phyloP scores from a whole-genome alignment of 2,329 filamentous ascomycete genomes.

The Sphaerulina populicola region DNA sequence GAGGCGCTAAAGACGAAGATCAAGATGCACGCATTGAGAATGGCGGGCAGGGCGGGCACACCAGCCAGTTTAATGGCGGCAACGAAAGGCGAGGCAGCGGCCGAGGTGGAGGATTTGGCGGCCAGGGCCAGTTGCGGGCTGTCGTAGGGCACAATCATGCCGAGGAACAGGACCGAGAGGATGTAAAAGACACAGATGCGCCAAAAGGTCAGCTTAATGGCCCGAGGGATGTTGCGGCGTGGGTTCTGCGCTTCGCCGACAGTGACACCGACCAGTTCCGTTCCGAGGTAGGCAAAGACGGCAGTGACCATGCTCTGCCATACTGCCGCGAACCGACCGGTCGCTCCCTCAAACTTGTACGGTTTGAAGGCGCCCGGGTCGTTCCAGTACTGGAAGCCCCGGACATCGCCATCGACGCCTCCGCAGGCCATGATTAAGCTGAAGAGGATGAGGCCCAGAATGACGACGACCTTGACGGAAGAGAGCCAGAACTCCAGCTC shows the following conservation, averaged over 20 bases:
- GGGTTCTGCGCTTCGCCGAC: constrained; percentile 68
- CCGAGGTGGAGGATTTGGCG: constrained; percentile 39
- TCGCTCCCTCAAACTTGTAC: constrained; percentile 31
- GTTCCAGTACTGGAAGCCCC: constrained; percentile 39
- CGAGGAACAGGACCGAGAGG: constrained; percentile 63
- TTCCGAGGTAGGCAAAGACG: constrained; percentile 70
- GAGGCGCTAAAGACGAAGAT: constrained; percentile 69
- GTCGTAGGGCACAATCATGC: constrained; percentile 69
- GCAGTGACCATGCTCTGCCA: constrained; percentile 56
- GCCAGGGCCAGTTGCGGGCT: constrained; percentile 52
- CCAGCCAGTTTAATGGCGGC: constrained; percentile 59
- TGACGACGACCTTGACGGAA: constrained; percentile 40
- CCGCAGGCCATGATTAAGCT: constrained; percentile 31
- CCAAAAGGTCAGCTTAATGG: constrained; percentile 73
- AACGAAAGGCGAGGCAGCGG: constrained; percentile 62
- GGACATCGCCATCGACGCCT: constrained; percentile 27
- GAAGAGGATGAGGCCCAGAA: constrained; percentile 41
- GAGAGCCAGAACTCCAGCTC: constrained; percentile 46
- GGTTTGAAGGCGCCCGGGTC: constrained; percentile 40
- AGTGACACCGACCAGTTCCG: constrained; percentile 68
- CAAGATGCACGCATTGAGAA: constrained; percentile 66
- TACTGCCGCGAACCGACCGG: constrained; percentile 40
- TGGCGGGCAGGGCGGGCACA: constrained; percentile 55
- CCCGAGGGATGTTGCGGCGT: constrained; percentile 62
- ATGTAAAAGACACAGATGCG: constrained; percentile 76